phyloP scores from a whole-genome alignment of 768 basidiomycete genomes.

The Hortiboletus campestris region DNA sequence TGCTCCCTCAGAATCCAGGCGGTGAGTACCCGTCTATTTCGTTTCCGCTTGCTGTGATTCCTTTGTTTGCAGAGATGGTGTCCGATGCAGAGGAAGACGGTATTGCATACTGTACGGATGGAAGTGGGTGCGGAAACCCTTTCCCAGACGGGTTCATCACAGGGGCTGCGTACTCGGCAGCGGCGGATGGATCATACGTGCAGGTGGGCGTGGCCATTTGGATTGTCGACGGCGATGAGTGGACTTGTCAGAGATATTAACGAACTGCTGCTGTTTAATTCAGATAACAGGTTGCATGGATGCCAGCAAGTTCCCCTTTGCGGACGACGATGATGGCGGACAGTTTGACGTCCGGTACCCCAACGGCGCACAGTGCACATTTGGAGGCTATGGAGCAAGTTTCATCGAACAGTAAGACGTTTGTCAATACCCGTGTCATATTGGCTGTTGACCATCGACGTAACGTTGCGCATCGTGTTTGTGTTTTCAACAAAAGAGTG shows the following conservation, averaged over 20 bases:
- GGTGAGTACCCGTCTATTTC: conserved; percentile 24
- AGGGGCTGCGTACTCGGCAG: conserved; percentile 33
- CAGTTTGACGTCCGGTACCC: conserved; percentile 52
- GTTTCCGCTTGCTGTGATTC: not conserved
- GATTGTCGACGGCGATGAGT: not conserved
- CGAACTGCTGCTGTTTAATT: no score
- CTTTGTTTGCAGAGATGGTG: conserved; percentile 31
- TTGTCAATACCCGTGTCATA: not conserved
- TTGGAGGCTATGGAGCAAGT: conserved; percentile 50
- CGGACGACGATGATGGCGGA: conserved; percentile 41
- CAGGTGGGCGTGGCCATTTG: conserved; percentile 28
- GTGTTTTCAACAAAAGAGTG: conserved; percentile 31
- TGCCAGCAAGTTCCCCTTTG: conserved; percentile 30
- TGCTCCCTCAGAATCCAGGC: conserved; percentile 32
- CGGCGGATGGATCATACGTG: conserved; percentile 39
- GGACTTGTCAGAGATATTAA: not conserved
- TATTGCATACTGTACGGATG: conserved; percentile 36
- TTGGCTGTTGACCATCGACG: not conserved
- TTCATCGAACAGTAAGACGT: conserved; percentile 47
- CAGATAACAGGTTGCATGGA: conserved; percentile 43
- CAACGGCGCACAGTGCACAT: conserved; percentile 52
- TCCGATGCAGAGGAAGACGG: conserved; percentile 40
- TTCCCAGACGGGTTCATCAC: conserved; percentile 39
- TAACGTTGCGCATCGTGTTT: not conserved
- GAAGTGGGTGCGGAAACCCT: conserved; percentile 25